Evolutionary conservation across 78 protist species (phyloP).

Genomic region (Speleostelium caveatum): DNA sequence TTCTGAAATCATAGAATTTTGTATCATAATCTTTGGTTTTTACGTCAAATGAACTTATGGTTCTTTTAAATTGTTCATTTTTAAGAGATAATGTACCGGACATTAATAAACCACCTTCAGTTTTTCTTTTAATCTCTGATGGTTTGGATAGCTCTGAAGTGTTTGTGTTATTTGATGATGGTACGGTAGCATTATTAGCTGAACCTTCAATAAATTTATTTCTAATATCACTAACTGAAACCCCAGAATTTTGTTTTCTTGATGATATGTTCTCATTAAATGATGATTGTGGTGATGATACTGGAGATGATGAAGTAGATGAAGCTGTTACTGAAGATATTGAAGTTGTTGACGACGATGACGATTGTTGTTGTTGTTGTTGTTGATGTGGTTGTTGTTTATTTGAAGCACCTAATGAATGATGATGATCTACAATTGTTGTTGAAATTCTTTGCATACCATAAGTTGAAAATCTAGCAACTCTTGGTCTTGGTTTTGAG

Average conservation of each 20-base stretch:
- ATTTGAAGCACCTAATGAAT: background rate
- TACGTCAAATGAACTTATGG: background rate
- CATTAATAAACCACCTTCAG: slow-evolving; percentile 19
- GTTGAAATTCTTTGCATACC: background rate
- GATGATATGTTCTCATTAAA: background rate
- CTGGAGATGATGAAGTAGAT: background rate
- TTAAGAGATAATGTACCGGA: slow-evolving; percentile 21
- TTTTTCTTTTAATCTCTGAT: slow-evolving; percentile 7
- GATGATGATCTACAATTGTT: background rate
- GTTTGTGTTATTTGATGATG: background rate
- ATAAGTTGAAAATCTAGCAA: background rate
- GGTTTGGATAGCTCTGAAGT: background rate
- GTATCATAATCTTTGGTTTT: slow-evolving; percentile 16
- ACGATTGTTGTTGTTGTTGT: background rate
- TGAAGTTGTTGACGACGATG: background rate
- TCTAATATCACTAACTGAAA: slow-evolving; percentile 28
- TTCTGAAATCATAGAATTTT: slow-evolving; percentile 15
- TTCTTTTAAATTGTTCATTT: background rate
- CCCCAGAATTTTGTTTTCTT: slow-evolving; percentile 5
- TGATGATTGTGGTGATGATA: background rate
- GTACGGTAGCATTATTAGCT: background rate
- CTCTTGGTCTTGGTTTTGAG: background rate
- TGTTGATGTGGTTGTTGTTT: slow-evolving; percentile 2
- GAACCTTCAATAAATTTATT: background rate
- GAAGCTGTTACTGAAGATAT: no score